Evolutionary conservation across 805 yeast genomes (phyloP).

Genomic region (Zygoascus flipseniorum): DNA sequence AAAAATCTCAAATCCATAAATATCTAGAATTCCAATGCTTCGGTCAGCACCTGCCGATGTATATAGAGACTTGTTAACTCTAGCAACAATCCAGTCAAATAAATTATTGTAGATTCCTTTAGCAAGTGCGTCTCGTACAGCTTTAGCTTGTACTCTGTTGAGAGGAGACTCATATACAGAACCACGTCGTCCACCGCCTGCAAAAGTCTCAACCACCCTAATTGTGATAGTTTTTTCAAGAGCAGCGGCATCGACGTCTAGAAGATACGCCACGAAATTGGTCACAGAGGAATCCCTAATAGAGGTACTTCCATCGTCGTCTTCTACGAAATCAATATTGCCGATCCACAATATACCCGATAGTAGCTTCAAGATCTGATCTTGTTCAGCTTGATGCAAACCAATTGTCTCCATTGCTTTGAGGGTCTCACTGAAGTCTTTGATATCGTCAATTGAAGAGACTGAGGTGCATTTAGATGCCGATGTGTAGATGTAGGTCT

Average conservation of each 20-base stretch:
- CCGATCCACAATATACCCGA: constrained; percentile 93
- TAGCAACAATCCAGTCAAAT: constrained; percentile 92
- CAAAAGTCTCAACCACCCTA: constrained; percentile 81
- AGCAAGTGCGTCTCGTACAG: constrained; percentile 91
- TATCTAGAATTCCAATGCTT: constrained; percentile 81
- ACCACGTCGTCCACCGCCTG: constrained; percentile 87
- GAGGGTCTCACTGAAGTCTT: constrained; percentile 73
- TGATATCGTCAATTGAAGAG: constrained; percentile 73
- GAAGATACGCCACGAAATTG: constrained; percentile 83
- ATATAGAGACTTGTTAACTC: constrained; percentile 71
- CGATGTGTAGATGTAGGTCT: constrained; percentile 82
- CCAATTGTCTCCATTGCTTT: constrained; percentile 88
- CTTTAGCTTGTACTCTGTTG: constrained; percentile 79
- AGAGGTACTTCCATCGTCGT: constrained; percentile 71
- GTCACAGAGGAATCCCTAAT: constrained; percentile 86
- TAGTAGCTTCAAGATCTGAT: constrained; percentile 75
- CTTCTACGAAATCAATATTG: constrained; percentile 68
- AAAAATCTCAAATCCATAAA: constrained; percentile 93
- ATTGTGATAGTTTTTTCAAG: constrained; percentile 64
- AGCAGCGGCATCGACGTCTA: constrained; percentile 66
- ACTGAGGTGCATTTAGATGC: constrained; percentile 80
- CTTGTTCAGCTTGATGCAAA: constrained; percentile 72
- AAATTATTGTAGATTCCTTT: constrained; percentile 87
- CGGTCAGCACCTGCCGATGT: constrained; percentile 42
- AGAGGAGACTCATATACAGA: constrained; percentile 92